phyloP scores from a whole-genome alignment of 371 early-diverging fungal species.

The Apophysomyces variabilis region DNA sequence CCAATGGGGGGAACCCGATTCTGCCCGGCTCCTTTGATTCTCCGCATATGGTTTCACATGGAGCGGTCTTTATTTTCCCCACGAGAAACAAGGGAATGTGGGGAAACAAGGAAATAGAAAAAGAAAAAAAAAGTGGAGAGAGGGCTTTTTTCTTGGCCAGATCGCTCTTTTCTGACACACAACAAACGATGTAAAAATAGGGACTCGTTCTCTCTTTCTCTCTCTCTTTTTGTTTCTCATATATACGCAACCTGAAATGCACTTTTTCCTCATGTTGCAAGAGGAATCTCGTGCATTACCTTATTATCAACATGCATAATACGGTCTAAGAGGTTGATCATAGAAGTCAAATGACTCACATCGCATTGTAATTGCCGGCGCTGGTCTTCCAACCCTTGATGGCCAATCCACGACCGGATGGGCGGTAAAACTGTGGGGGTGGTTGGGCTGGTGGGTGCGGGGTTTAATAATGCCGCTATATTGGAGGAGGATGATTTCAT shows the following conservation, averaged over 20 bases:
- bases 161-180: too few species aligned
- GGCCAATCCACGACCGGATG: not conserved
- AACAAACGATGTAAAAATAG: too few species aligned
- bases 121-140: too few species aligned
- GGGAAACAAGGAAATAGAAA: not conserved
- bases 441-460: not conserved
- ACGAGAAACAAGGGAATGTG: conserved; percentile 12
- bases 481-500: conserved; percentile 8
- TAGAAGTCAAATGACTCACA: not conserved
- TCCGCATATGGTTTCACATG: conserved; percentile 12
- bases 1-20: conserved; percentile 5
- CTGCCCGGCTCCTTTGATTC: conserved; percentile 11
- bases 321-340: not conserved
- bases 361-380: conserved; percentile 1
- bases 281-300: not conserved
- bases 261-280: not conserved
- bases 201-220: too few species aligned
- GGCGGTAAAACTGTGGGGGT: conserved; percentile 2
- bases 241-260: too few species aligned
- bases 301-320: not conserved
- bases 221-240: too few species aligned
- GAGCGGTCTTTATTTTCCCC: conserved; percentile 10
- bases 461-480: conserved; percentile 11
- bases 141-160: too few species aligned
- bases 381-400: not conserved